phyloP scores from a whole-genome alignment of 768 basidiomycete species.

The Mrakia gelida region DNA sequence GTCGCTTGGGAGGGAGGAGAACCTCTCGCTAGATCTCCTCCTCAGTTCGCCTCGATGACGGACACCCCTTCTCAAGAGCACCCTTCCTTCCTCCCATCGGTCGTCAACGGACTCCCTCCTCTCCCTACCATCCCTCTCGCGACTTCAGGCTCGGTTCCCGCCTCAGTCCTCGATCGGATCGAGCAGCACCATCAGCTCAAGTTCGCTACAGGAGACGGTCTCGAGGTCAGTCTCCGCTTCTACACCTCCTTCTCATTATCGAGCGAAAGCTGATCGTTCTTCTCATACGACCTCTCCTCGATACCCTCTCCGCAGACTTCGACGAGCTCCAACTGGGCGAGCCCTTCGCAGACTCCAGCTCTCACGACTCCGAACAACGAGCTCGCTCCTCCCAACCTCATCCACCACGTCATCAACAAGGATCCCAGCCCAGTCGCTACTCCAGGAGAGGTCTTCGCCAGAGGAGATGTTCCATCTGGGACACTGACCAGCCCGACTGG shows the following conservation, averaged over 20 bases:
- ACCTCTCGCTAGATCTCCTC: neutral
- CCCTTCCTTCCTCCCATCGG: neutral
- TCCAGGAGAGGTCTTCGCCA: neutral
- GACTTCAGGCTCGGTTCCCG: neutral
- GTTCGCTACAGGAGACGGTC: neutral
- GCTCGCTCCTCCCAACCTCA: neutral
- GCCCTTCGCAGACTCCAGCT: too few relatives aligned
- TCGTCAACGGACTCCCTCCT: neutral
- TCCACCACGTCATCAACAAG: neutral
- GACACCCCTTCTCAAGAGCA: neutral
- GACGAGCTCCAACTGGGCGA: neutral
- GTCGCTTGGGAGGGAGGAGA: neutral
- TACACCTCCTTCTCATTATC: neutral
- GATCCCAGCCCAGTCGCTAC: neutral
- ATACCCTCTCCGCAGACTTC: neutral
- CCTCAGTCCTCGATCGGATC: neutral
- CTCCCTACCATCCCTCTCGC: neutral
- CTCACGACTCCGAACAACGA: neutral
- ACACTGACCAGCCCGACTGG: neutral
- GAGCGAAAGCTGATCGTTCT: neutral
- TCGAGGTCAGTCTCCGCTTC: neutral
- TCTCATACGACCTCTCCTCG: too few relatives aligned
- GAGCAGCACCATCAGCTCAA: neutral
- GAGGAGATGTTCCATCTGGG: conserved; percentile 13
- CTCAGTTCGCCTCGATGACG: neutral